These are phyloP conservation scores for Tetrapisispora taiwanensis DNA, from an alignment of 805 yeast species.

Conservation along the genomic window DNA sequence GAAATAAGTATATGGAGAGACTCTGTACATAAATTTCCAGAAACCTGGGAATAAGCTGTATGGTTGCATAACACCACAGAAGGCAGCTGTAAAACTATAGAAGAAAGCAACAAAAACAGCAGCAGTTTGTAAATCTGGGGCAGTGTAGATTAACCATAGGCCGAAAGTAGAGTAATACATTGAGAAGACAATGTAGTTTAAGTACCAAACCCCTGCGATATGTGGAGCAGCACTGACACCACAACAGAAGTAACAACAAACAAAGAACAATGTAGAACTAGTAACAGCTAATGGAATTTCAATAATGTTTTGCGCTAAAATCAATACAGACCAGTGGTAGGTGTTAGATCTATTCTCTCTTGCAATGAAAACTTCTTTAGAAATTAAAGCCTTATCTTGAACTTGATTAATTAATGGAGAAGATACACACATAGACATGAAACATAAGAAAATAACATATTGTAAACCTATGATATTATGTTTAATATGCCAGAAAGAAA, in stretches of 20 bases:
- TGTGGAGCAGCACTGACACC: constrained; percentile 23
- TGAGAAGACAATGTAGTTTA: constrained; percentile 37
- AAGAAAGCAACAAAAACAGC: constrained; percentile 18
- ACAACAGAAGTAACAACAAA: constrained; percentile 34
- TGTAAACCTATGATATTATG: constrained; percentile 46
- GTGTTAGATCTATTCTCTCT: constrained; percentile 35
- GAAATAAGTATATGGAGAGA: constrained; percentile 35
- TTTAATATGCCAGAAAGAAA: constrained; percentile 56
- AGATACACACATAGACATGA: constrained; percentile 48
- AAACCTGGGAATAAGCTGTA: constrained; percentile 31
- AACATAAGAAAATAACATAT: constrained; percentile 51
- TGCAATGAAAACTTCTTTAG: constrained; percentile 33
- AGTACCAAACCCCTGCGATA: constrained; percentile 34
- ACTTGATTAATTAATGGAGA: constrained; percentile 37
- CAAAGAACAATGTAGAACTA: constrained; percentile 25
- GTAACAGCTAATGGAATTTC: constrained; percentile 31
- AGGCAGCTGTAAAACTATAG: constrained; percentile 27
- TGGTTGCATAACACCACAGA: constrained; percentile 34
- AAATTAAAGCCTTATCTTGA: constrained; percentile 29
- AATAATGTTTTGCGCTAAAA: constrained; percentile 28
- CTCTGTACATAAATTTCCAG: constrained; percentile 35
- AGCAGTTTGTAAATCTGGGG: constrained; percentile 23
- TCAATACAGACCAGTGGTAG: constrained; percentile 32
- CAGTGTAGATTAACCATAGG: constrained; percentile 24
- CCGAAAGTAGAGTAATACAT: constrained; percentile 35